phyloP scores from a whole-genome alignment of 495 filamentous ascomycete genomes.

The Massariosphaeria phaeospora region DNA sequence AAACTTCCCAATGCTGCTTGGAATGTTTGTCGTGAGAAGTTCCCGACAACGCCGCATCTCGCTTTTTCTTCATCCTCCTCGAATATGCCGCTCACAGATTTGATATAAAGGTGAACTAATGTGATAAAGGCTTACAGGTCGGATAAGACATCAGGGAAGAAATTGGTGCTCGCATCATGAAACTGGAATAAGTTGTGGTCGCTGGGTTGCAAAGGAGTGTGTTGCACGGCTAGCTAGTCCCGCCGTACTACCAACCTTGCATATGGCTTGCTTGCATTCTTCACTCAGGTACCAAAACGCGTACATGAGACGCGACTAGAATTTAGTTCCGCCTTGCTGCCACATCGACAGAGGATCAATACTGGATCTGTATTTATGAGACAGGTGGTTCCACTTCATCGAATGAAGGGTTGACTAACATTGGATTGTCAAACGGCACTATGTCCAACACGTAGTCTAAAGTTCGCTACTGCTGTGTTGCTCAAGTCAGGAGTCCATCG shows the following conservation, averaged over 20 bases:
- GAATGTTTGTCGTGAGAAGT: not conserved
- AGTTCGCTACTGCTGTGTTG: too few species aligned
- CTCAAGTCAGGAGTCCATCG: not conserved
- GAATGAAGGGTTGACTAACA: conserved; percentile 6
- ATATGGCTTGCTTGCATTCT: conserved; percentile 24
- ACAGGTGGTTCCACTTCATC: conserved; percentile 9
- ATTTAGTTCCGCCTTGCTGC: conserved; percentile 11
- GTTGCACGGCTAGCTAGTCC: not conserved
- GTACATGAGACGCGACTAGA: conserved; percentile 13
- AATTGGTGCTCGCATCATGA: not conserved
- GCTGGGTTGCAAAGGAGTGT: not conserved
- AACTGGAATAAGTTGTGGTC: not conserved
- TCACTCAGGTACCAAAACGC: conserved; percentile 19
- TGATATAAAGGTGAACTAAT: too few species aligned
- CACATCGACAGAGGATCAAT: conserved; percentile 1
- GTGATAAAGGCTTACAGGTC: too few species aligned
- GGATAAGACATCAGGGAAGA: not conserved
- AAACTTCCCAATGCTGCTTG: not conserved
- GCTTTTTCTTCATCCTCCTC: too few species aligned
- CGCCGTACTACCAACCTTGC: conserved; percentile 25
- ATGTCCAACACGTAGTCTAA: too few species aligned
- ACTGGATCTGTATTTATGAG: conserved; percentile 13
- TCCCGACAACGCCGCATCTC: too few species aligned
- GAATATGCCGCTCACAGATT: too few species aligned
- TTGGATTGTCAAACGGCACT: conserved; percentile 6